Evolutionary conservation across 352 stramenopile genomes (phyloP).

Genomic region (Phytophthora ohioensis): DNA sequence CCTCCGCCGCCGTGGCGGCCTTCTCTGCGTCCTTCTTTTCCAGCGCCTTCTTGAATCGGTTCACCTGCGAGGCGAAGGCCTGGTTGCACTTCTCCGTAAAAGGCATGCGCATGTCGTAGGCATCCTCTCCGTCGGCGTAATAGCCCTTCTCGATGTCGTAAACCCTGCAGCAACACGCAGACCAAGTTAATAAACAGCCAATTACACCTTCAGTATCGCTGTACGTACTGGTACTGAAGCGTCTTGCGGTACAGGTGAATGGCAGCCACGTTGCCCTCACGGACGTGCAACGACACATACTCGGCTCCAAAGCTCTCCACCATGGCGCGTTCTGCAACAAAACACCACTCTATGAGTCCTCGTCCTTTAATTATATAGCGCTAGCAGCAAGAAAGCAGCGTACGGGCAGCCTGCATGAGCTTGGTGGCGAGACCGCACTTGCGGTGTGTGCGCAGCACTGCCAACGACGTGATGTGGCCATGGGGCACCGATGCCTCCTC

Average conservation of each 20-base stretch:
- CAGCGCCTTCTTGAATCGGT: constrained; percentile 84
- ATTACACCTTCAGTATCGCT: background rate
- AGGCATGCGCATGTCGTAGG: constrained; percentile 98
- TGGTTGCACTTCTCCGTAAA: constrained; percentile 93
- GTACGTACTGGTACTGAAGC: constrained; percentile 95
- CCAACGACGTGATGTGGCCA: constrained; percentile 99
- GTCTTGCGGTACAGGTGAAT: constrained; percentile 99
- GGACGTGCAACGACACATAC: constrained; percentile 99
- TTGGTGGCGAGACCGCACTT: constrained; percentile 98
- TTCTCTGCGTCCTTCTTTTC: constrained; percentile 68
- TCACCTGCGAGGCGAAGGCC: constrained; percentile 85
- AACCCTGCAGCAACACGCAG: constrained; percentile 65
- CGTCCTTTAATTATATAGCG: background rate
- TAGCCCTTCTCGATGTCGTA: constrained; percentile 99
- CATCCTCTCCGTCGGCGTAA: constrained; percentile 99
- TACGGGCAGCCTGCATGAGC: constrained; percentile 96
- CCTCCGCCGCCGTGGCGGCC: constrained; percentile 33
- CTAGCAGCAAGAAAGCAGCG: constrained; percentile 23
- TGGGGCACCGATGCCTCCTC: constrained; percentile 91
- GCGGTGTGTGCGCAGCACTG: constrained; percentile 96
- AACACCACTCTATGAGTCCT: background rate
- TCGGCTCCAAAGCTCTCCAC: constrained; percentile 97
- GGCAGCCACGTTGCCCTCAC: constrained; percentile 97
- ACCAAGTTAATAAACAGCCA: background rate
- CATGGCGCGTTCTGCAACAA: constrained; percentile 92